Conservation (phyloP, 2,329 filamentous ascomycete genomes). For the Cercospora berteroae region DNA sequence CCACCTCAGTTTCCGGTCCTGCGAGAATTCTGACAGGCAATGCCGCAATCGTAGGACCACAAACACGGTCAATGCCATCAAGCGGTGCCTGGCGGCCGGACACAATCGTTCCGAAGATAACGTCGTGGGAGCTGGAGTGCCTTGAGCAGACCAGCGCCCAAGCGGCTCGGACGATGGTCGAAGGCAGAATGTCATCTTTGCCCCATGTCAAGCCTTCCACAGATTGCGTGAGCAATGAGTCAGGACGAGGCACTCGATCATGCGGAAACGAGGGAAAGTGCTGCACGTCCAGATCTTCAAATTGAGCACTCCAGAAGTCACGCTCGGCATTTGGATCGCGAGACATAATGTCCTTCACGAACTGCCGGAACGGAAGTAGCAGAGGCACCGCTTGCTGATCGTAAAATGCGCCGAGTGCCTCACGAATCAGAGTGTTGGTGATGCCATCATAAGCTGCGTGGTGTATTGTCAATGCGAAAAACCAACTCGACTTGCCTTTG, state of each 20-base stretch:
- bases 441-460: slow-evolving; percentile 45
- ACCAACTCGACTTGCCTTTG: too few relatives aligned
- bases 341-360: slow-evolving; percentile 38
- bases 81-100: slow-evolving; percentile 29
- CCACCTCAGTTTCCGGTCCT: background rate
- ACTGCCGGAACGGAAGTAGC: slow-evolving; percentile 28
- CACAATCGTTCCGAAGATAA: slow-evolving; percentile 18
- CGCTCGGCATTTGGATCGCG: slow-evolving; percentile 27
- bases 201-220: slow-evolving; percentile 16
- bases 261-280: slow-evolving; percentile 38
- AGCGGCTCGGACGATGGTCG: slow-evolving; percentile 15
- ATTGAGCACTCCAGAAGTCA: slow-evolving; percentile 38
- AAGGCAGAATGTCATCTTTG: slow-evolving; percentile 12
- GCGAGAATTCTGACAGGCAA: slow-evolving; percentile 13
- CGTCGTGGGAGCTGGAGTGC: slow-evolving; percentile 12
- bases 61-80: slow-evolving; percentile 1
- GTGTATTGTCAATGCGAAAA: slow-evolving; percentile 31
- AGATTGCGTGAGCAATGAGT: slow-evolving; percentile 30
- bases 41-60: slow-evolving; percentile 24
- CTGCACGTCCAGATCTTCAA: slow-evolving; percentile 34
- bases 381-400: background rate
- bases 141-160: slow-evolving; percentile 15
- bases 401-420: slow-evolving; percentile 27
- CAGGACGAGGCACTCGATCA: slow-evolving; percentile 25
- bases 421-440: slow-evolving; percentile 38